A percentile compares a stretch with the other conserved stretches of the same genome.
These are phyloP conservation scores for Candida glucosophila DNA, from an alignment of 1,139 yeast genomes.

Conservation along the genomic window DNA sequence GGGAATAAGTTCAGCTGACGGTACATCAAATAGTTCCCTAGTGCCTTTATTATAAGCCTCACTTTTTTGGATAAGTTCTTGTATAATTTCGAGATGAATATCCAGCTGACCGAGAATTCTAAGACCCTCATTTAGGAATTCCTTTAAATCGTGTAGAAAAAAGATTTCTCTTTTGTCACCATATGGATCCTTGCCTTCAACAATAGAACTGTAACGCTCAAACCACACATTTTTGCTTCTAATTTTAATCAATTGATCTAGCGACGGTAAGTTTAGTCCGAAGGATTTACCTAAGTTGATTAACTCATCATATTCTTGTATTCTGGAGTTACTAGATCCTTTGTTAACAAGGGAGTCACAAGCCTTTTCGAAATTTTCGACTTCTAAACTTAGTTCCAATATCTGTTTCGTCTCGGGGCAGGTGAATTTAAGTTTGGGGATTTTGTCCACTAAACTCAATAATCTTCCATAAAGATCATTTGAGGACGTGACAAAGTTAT, in stretches of 20 bases:
- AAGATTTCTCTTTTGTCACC: slow-evolving; percentile 28
- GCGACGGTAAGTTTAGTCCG: slow-evolving; percentile 48
- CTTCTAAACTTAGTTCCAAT: slow-evolving; percentile 43
- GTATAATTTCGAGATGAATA: slow-evolving; percentile 12
- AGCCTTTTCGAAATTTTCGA: slow-evolving; percentile 45
- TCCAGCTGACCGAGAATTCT: slow-evolving; percentile 23
- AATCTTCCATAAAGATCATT: slow-evolving; percentile 14
- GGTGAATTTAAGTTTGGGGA: slow-evolving; percentile 42
- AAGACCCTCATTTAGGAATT: slow-evolving; percentile 34
- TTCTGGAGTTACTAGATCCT: slow-evolving; percentile 13
- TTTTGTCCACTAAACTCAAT: slow-evolving; percentile 31
- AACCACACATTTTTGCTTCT: slow-evolving; percentile 46
- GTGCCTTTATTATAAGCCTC: slow-evolving; percentile 21
- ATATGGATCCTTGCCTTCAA: slow-evolving; percentile 35
- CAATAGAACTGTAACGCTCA: slow-evolving; percentile 22
- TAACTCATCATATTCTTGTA: slow-evolving; percentile 37
- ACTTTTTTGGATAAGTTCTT: slow-evolving; percentile 18
- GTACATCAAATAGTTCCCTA: slow-evolving; percentile 15
- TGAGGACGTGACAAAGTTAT: slow-evolving; percentile 9
- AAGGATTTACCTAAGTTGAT: slow-evolving; percentile 49
- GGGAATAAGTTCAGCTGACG: slow-evolving; percentile 18
- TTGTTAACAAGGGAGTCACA: slow-evolving; percentile 31
- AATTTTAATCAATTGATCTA: slow-evolving; percentile 39
- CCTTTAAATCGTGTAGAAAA: slow-evolving; percentile 25
- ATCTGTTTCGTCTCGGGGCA: slow-evolving; percentile 57